Evolutionary conservation across 176 grass and related monocot species (phyloP).

Genomic region (Areca catechu): DNA sequence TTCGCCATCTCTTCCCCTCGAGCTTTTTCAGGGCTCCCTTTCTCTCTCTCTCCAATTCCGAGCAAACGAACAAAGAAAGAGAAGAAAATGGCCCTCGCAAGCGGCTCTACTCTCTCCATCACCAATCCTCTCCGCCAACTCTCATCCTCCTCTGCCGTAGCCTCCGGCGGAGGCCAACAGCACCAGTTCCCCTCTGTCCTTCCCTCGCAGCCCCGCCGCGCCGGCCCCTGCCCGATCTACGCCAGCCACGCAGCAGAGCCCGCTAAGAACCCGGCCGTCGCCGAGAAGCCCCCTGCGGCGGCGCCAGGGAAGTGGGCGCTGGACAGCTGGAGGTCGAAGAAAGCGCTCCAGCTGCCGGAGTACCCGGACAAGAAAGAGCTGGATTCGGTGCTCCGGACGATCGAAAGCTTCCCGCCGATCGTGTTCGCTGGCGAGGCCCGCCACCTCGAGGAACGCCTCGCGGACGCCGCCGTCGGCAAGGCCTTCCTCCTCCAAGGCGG

Average conservation of each 20-base stretch:
- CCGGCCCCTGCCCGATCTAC: conserved; percentile 12
- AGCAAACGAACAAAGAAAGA: not conserved
- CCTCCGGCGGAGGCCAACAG: conserved; percentile 17
- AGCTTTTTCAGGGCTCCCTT: not conserved
- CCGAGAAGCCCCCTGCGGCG: conserved; percentile 24
- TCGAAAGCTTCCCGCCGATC: conserved; percentile 86
- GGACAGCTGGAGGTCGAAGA: conserved; percentile 79
- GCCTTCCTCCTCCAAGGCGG: conserved; percentile 93
- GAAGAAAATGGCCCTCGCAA: conserved; percentile 41
- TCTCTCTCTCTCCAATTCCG: not conserved
- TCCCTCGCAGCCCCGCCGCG: conserved; percentile 24
- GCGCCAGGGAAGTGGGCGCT: conserved; percentile 41
- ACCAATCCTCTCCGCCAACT: conserved; percentile 1
- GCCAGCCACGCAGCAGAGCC: conserved; percentile 69
- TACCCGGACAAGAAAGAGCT: conserved; percentile 83
- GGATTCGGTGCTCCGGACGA: conserved; percentile 54
- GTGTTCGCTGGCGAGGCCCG: conserved; percentile 92
- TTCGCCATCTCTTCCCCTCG: no score
- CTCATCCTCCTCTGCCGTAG: conserved; percentile 24
- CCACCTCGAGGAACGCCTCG: conserved; percentile 74
- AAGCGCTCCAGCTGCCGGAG: conserved; percentile 87
- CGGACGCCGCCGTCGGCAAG: conserved; percentile 73
- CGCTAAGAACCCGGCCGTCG: conserved; percentile 34
- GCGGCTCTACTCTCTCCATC: not conserved
- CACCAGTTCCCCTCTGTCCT: conserved; percentile 20